Base-by-base conservation (phyloP, 306 rosid species). In the Canavalia ensiformis region DNA sequence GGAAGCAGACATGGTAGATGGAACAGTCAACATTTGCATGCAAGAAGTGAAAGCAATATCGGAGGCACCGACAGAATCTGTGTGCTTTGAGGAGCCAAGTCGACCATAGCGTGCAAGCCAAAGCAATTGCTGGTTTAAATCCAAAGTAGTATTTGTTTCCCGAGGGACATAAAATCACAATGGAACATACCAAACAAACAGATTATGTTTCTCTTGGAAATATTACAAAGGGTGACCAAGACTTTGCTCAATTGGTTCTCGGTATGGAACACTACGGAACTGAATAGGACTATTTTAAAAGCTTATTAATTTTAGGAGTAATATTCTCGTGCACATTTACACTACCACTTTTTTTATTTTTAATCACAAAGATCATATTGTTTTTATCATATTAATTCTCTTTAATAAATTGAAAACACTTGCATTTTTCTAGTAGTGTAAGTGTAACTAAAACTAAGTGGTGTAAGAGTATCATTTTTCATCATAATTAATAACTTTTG, bases 81-180 rank as follows among this genome's bases (percentile, higher is more conserved):
- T 81, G 87, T 57, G 62, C 65, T 57, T 2, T 0, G 77, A 78
- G 83, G 85, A 71, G 79, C 71, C 80, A 82, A 83, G 89, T 91
- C 92, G 95, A 91, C 94, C 88, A 85, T 52, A 84, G 91, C 93
- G 89, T 85, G 86, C 88, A 90, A 84, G 83, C 91, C 97, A 69
- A 92, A 81, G 95, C 89, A 80, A 51, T 84, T 94, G 98, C 87
- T 89, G 89, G 79, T 86, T 87, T 77, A 45, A 67, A 81, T 86
- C 78, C 59, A 68, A 63, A 84, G 87, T 39, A 25, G 6, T 84
- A 68, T 80, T 84, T 86, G 84, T 79, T 91, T 94, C 84, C 92
- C 95, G 64, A 90, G 33, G 73, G 35, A 18, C 35, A 18, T 44
- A 64, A 39, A 13, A 64, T 67, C 52, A 42, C 31, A 66, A 8